These are phyloP conservation scores for Acanthamoeba sp. DNA, from an alignment of 208 protist species.

Conservation along the genomic window DNA sequence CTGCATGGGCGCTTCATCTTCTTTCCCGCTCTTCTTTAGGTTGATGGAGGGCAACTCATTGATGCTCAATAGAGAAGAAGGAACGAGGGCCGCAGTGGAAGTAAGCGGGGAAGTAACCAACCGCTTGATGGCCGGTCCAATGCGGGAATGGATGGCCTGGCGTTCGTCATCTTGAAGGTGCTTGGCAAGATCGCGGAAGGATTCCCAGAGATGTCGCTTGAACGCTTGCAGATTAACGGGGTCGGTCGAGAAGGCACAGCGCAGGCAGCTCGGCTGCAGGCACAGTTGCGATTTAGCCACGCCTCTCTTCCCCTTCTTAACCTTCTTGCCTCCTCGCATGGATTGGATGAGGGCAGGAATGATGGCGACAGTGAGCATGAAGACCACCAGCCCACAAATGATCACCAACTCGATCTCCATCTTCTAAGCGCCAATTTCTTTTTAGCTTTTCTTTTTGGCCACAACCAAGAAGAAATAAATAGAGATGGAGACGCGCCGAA, in stretches of 20 bases:
- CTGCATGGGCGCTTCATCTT: background rate
- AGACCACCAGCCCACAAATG: background rate
- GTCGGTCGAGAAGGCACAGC: slow-evolving; percentile 20
- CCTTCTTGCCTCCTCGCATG: background rate
- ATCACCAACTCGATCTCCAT: slow-evolving; percentile 15
- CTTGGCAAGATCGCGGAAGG: background rate
- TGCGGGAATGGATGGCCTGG: background rate
- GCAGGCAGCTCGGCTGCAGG: slow-evolving; percentile 6
- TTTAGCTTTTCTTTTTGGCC: too few relatives aligned
- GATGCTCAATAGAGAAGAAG: background rate
- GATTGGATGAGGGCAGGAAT: background rate
- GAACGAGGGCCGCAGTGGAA: background rate
- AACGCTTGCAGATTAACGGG: background rate
- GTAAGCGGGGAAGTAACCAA: background rate
- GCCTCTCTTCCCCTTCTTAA: background rate
- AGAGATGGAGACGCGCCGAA: too few relatives aligned
- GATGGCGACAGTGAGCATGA: background rate
- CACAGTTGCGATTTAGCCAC: background rate
- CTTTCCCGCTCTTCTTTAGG: background rate
- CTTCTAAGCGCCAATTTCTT: background rate
- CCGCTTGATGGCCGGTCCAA: background rate
- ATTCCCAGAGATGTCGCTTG: slow-evolving; percentile 15
- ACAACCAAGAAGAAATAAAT: too few relatives aligned
- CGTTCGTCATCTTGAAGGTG: background rate
- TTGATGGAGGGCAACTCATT: background rate